A percentile compares a stretch with the other conserved stretches of the same genome.
These are phyloP conservation scores for Entelexis sorbosivorans DNA, from an alignment of 1,139 yeast genomes.

Conservation along the genomic window DNA sequence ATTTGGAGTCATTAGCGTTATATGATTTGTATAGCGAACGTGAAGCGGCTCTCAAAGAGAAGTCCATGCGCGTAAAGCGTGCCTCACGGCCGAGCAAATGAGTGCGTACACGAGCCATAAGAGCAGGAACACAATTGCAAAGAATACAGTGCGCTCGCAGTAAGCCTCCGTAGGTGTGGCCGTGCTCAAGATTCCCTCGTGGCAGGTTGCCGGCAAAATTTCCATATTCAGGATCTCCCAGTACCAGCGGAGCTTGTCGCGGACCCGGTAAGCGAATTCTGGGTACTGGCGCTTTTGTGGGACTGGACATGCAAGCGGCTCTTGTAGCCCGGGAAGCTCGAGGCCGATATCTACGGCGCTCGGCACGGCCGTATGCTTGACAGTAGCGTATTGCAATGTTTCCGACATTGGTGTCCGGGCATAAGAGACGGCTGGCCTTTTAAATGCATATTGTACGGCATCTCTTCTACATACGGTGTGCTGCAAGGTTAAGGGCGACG, in stretches of 20 bases:
- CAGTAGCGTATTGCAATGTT: not conserved
- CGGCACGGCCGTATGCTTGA: not conserved
- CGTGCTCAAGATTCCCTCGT: not conserved
- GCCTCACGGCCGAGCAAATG: not conserved
- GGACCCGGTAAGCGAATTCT: not conserved
- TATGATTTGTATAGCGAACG: too few relatives aligned
- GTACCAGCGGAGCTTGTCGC: not conserved
- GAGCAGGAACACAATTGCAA: not conserved
- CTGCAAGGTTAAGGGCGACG: not conserved
- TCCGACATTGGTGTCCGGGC: not conserved
- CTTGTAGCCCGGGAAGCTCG: not conserved
- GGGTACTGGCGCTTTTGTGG: not conserved
- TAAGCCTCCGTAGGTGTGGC: not conserved
- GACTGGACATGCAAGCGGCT: not conserved
- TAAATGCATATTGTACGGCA: not conserved
- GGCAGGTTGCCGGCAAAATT: not conserved
- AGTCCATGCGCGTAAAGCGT: not conserved
- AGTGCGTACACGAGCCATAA: not conserved
- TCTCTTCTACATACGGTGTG: not conserved
- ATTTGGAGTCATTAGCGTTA: too few relatives aligned
- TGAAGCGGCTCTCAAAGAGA: not conserved
- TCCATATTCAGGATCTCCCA: constrained; percentile 1
- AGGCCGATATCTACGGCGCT: not conserved
- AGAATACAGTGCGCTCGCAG: not conserved
- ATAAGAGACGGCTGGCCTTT: not conserved